phyloP scores from a whole-genome alignment of 129 eudicot genomes.

The Logfia minima region DNA sequence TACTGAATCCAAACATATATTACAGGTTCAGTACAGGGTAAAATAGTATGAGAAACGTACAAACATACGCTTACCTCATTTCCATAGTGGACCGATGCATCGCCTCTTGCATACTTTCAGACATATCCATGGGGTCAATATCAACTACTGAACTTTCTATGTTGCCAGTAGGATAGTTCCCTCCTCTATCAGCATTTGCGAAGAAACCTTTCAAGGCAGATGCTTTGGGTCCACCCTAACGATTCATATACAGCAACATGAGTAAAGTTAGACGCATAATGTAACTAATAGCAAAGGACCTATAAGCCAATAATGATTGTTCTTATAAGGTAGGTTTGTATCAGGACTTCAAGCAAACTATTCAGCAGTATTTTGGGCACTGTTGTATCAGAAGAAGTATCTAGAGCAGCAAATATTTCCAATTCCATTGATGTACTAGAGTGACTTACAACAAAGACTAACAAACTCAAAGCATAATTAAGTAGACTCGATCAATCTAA shows the following conservation, averaged over 20 bases:
- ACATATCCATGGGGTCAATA: constrained; percentile 95
- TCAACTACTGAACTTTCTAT: constrained; percentile 52
- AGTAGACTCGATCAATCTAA: not conserved
- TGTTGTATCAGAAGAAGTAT: not conserved
- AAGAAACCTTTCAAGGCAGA: constrained; percentile 73
- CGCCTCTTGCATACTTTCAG: constrained; percentile 96
- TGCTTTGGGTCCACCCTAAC: constrained; percentile 58
- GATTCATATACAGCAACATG: constrained; percentile 20
- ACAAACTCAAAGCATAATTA: not conserved
- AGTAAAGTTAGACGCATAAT: constrained; percentile 1
- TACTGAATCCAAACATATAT: not conserved
- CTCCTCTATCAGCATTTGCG: constrained; percentile 69
- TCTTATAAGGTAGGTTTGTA: not conserved
- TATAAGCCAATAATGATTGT: constrained; percentile 16
- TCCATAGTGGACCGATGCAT: constrained; percentile 97
- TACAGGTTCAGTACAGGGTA: not conserved
- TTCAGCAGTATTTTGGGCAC: not conserved
- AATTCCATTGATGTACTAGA: not conserved
- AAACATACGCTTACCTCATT: constrained; percentile 68
- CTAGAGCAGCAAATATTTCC: not conserved
- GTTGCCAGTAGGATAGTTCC: constrained; percentile 36
- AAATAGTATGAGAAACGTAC: constrained; percentile 2
- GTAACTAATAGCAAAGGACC: constrained; percentile 13
- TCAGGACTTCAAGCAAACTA: not conserved
- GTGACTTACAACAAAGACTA: not conserved